Base-by-base conservation (phyloP, 2,329 filamentous ascomycete genomes). In the Myriosclerotinia duriaeana region DNA sequence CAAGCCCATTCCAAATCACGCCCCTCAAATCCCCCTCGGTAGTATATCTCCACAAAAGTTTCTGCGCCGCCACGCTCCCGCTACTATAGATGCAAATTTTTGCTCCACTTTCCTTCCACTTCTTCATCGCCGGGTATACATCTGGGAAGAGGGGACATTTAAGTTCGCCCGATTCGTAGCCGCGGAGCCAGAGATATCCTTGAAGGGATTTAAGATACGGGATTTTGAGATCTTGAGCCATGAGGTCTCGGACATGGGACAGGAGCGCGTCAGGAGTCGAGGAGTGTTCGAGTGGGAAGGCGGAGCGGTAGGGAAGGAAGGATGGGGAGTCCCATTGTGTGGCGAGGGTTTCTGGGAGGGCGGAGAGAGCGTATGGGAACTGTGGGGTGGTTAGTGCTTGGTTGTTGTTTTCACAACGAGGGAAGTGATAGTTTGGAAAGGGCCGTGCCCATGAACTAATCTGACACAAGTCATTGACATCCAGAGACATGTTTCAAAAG, bases 191-290 rank as follows among this genome's bases (percentile, higher is more conserved):
- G 52, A 95, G 83, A 73, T 91, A 87, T 72, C 91, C 89, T 79
- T 95, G 91, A 53, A 94, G 85, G 67, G 85, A 85, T 80, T 95
- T 95, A 70, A 93, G 82, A 77, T 92, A 93, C 53, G 89, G 80
- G 68, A 87, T 82, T 78, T 94, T 95, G 74, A 92, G 82, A 76
- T 95, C 91, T 69, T 83, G 84, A 68, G 82, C 80, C 73, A 91
- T 89, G 69, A 94, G 83, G 74, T 92, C 87, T 71, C 84, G 80
- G 68, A 92, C 87, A 77, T 93, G 90, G 17, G 84, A 81, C 70
- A 86, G 81, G 66, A 94, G 82, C 30, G 84, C 83, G 30, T 80
- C 78, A 58, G 85, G 85, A 53, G 86, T 85, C 65, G 79, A 77
- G 72, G 83, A 84, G 74, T 86, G 83, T 72, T 89, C 84, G 26